Conservation (phyloP, 2,329 filamentous ascomycete genomes). For the Aspergillus sp. region DNA sequence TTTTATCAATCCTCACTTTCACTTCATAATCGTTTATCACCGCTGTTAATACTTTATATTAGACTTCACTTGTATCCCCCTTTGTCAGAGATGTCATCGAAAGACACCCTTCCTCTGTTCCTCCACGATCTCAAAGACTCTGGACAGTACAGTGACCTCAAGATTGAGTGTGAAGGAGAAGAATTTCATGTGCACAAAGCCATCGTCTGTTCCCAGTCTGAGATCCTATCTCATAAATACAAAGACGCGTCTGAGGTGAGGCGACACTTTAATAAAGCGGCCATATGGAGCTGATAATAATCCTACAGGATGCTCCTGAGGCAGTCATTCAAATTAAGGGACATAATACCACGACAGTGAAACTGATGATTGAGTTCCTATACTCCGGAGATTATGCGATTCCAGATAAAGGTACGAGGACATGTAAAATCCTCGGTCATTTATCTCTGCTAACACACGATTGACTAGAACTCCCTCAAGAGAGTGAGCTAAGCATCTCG, state of each 20-base stretch:
- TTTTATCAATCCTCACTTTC: too few species aligned
- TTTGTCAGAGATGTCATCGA: not conserved
- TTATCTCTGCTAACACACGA: too few species aligned
- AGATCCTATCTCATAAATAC: not conserved
- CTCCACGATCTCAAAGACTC: not conserved
- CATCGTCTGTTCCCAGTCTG: conserved; percentile 4
- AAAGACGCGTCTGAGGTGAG: not conserved
- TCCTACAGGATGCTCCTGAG: too few species aligned
- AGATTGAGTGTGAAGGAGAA: not conserved
- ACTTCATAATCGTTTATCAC: too few species aligned
- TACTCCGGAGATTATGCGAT: not conserved
- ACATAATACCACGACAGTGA: not conserved
- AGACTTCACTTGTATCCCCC: not conserved
- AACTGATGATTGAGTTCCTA: conserved; percentile 5
- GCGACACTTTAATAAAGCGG: not conserved
- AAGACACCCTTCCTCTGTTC: too few species aligned
- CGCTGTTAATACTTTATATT: not conserved
- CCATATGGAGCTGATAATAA: too few species aligned
- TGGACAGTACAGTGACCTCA: not conserved
- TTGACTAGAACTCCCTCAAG: too few species aligned
- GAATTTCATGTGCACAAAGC: not conserved
- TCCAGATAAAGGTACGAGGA: not conserved
- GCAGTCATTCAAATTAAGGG: not conserved
- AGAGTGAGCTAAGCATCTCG: too few species aligned
- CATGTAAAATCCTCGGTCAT: too few species aligned